A percentile compares a stretch with the other conserved stretches of the same genome.
phyloP scores from a whole-genome alignment of 202 grass and related monocot species.

The Setaria viridis region DNA sequence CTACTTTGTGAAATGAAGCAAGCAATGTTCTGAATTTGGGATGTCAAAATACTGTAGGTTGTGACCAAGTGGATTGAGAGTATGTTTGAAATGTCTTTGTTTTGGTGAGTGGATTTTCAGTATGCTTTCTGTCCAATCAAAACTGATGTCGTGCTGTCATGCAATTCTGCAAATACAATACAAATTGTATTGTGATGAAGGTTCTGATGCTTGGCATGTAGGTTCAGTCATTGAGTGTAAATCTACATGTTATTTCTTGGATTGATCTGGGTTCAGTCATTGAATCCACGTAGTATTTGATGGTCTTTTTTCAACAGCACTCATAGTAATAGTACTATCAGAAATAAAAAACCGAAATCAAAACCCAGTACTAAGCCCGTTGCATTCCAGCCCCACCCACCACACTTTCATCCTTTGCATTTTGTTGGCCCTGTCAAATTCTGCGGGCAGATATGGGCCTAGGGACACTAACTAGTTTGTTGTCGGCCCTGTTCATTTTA shows the following conservation, averaged over 20 bases:
- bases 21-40: background rate
- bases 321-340: no score
- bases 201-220: constrained; percentile 20
- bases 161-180: background rate
- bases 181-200: background rate
- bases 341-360: no score
- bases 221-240: background rate
- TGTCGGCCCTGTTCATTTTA: no score
- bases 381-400: no score
- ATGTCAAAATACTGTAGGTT: background rate
- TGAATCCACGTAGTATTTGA: background rate
- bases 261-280: background rate
- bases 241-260: background rate
- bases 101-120: constrained; percentile 1
- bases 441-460: no score
- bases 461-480: no score
- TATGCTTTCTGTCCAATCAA: background rate
- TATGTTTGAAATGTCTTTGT: background rate
- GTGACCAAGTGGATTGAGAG: background rate
- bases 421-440: no score
- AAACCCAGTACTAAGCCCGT: no score
- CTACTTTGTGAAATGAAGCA: background rate
- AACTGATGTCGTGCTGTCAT: background rate
- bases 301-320: no score
- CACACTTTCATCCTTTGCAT: no score